Evolutionary conservation across 192 early-diverging fungal species (phyloP).

Genomic region (Fimicolochytrium jonesii): DNA sequence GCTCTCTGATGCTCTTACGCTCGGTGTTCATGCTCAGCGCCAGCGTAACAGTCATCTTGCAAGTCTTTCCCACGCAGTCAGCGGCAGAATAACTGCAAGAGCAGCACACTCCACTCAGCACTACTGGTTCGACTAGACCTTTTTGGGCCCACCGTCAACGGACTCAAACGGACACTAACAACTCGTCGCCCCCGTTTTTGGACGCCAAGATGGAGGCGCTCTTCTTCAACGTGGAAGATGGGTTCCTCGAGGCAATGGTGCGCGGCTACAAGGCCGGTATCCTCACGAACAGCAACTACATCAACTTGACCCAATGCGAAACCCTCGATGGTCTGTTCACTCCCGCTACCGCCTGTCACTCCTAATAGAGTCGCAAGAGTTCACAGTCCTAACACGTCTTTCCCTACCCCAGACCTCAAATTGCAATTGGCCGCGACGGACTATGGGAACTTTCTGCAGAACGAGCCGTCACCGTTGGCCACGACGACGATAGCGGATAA

Average conservation of each 20-base stretch:
- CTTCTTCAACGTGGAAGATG: constrained; percentile 83
- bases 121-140: no score
- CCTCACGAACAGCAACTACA: constrained; percentile 74
- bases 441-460: constrained; percentile 89
- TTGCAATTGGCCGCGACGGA: constrained; percentile 93
- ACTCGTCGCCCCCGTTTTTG: no score
- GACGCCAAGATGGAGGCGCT: constrained; percentile 41
- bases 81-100: no score
- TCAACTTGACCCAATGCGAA: constrained; percentile 97
- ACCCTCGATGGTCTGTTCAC: constrained; percentile 75
- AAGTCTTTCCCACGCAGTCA: no score
- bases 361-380: no score
- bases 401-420: constrained; percentile 69
- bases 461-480: constrained; percentile 92
- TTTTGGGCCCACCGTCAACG: no score
- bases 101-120: no score
- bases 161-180: no score
- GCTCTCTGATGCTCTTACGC: no score
- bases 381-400: background rate
- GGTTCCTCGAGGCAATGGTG: constrained; percentile 91
- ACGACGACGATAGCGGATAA: constrained; percentile 89
- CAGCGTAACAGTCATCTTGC: no score
- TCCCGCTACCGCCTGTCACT: background rate
- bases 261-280: constrained; percentile 91
- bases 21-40: no score